Evolutionary conservation across 1,139 yeast genomes (phyloP), one percentile per base, ranked within the genome.

Genomic region (Cylindricascospora bacillispora): DNA sequence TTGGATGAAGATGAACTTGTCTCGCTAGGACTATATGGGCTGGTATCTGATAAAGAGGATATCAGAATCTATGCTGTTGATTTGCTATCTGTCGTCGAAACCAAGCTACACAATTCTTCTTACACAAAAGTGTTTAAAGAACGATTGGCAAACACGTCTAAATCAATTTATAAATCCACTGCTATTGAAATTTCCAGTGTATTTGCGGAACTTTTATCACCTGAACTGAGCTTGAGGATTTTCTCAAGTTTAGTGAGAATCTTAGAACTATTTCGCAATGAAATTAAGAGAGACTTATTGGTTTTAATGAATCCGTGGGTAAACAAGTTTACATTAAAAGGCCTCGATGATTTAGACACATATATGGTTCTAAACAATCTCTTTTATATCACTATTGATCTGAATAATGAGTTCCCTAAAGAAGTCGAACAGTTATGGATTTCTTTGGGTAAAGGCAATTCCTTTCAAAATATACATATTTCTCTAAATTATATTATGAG

Each of bases 381-480:
- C 33, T 73, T 85, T 53, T 95, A 83, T 44, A 77, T 89, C 26
- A 82, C 95, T 0, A 73, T 83, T 25, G 72, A 73, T 34, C 81
- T 77, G 43, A 72, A 86, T 32, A 75, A 76, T 26, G 62, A 65
- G 11, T 72, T 82, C 43, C 81, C 82, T 28, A 78, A 78, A 44
- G 95, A 85, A 44, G 82, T 89, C 6, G 97, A 86, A 50, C 93
- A 93, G 0, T 56, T 89, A 22, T 92, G 99, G 99, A 83, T 81
- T 3, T 92, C 95, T 0, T 61, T 89, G 22, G 94, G 93, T 2
- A 73, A 73, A 32, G 78, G 77, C 4, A 62, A 64, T n/a, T 68
- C 70, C 22, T 65, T 73, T 7, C 66, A 64, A 7, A 86, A 89
- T 45, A 76, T 78, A 22, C 75, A 75, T 34, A 73, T 71, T 6